phyloP scores from a whole-genome alignment of 2,329 filamentous ascomycete species.

The Endothia cerciana region DNA sequence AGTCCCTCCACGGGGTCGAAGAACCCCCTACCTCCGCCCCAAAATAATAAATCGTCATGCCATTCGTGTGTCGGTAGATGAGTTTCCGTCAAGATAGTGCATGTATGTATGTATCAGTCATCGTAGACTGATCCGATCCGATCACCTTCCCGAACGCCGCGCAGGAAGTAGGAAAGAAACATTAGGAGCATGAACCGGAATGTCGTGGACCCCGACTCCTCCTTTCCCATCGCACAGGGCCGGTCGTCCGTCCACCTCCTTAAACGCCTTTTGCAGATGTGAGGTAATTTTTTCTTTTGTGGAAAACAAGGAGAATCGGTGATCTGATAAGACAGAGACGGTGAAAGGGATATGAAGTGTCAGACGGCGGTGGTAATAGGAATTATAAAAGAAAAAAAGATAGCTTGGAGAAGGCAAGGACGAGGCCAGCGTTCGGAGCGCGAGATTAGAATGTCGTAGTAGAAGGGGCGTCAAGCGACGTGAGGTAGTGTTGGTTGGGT shows the following conservation, averaged over 20 bases:
- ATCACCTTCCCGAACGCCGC: slow-evolving; percentile 4
- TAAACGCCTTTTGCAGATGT: neutral
- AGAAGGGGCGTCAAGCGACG: neutral
- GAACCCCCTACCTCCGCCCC: neutral
- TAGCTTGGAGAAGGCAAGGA: slow-evolving; percentile 4
- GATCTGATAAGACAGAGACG: neutral
- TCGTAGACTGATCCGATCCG: slow-evolving; percentile 6
- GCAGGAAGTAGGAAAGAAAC: neutral
- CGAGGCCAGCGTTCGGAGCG: slow-evolving; percentile 9
- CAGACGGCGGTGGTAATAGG: neutral
- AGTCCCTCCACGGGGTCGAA: neutral
- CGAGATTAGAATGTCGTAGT: slow-evolving; percentile 20
- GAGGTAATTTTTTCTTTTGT: neutral
- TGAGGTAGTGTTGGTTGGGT: neutral
- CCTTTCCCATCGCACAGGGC: too few species aligned
- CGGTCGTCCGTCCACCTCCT: neutral
- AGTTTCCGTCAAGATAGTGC: neutral
- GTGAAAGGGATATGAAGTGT: neutral
- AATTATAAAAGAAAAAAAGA: neutral
- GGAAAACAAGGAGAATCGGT: neutral
- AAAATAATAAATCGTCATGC: neutral
- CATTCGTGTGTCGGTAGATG: neutral
- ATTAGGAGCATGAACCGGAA: neutral
- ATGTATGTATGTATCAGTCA: slow-evolving; percentile 3
- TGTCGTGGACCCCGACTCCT: neutral